Evolutionary conservation across 495 filamentous ascomycete genomes (phyloP), one percentile per base, ranked within the genome.

Genomic region (Podospora australis): DNA sequence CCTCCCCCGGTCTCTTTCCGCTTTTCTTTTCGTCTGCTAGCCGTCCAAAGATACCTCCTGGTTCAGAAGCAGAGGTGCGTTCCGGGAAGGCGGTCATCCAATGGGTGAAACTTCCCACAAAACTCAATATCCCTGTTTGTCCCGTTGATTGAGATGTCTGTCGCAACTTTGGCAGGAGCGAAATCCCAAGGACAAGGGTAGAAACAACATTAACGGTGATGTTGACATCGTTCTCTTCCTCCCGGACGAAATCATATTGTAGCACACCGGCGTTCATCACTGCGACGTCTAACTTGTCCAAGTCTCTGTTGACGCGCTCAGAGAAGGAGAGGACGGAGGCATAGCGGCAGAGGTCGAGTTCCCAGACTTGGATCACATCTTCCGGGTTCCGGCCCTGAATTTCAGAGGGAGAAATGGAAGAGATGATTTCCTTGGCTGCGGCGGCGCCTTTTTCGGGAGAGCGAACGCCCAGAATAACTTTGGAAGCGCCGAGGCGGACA

Each of bases 131-230:
- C 20, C 50, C 32, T 35, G 17, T 25, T 1, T 35, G 25, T 26
- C 56, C 56, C 17, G 22, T 45, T 43, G 23, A 24, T 7, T 29
- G 22, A 22, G 60, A 64, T 11, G 60, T 55, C 26, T 54, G 54
- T 9, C 50, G 19, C 51, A 57, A 17, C 39, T 50, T 53, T 6
- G 54, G 54, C 23, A 57, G 39, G 19, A 50, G 6, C 35, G 50
- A 9, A 38, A 53, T 8, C 8, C 35, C 46, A 25, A 57, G 11
- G 39, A 57, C 11, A 46, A 57, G 44, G 14, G 42, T 36, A 6
- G 48, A 41, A 6, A 57, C 26, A 11, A 77, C 69, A 44, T 83
- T 83, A 22, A 80, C 73, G 0, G 75, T 75, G 30, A 82, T 66
- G 1, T 52, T 63, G 8, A 50, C 52, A 56, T 78, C 74, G 17